A percentile compares a stretch with the other conserved stretches of the same genome.
phyloP scores from a whole-genome alignment of 768 basidiomycete genomes.

The Boletus rubroflammeus region DNA sequence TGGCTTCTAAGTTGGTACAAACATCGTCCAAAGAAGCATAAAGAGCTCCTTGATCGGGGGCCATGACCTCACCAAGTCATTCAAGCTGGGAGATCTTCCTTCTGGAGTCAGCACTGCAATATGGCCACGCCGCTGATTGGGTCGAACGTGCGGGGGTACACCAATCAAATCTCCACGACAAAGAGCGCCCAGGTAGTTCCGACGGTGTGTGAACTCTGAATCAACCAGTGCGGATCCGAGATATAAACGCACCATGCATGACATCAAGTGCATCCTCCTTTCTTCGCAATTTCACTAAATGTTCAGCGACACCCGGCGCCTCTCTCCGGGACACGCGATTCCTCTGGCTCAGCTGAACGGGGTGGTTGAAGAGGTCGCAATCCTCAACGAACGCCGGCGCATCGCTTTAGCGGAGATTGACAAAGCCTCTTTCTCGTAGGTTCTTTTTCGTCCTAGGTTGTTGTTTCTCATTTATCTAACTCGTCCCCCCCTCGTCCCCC shows the following conservation, averaged over 20 bases:
- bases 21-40: not conserved
- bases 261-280: not conserved
- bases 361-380: not conserved
- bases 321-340: not conserved
- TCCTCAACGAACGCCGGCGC: not conserved
- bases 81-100: not conserved
- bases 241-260: not conserved
- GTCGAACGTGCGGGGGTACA: not conserved
- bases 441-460: not conserved
- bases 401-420: not conserved
- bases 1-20: not conserved
- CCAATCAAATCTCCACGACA: not conserved
- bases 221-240: not conserved
- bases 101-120: not conserved
- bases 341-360: not conserved
- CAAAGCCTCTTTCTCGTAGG: not conserved
- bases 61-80: too few species aligned
- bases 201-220: too few species aligned
- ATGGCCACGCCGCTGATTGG: not conserved
- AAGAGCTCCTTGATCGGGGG: too few species aligned
- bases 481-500: slow-evolving; percentile 29
- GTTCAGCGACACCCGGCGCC: not conserved
- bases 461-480: not conserved
- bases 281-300: not conserved
- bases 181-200: not conserved